phyloP scores from a whole-genome alignment of 2,329 filamentous ascomycete genomes.

The Metarhizium humberi region DNA sequence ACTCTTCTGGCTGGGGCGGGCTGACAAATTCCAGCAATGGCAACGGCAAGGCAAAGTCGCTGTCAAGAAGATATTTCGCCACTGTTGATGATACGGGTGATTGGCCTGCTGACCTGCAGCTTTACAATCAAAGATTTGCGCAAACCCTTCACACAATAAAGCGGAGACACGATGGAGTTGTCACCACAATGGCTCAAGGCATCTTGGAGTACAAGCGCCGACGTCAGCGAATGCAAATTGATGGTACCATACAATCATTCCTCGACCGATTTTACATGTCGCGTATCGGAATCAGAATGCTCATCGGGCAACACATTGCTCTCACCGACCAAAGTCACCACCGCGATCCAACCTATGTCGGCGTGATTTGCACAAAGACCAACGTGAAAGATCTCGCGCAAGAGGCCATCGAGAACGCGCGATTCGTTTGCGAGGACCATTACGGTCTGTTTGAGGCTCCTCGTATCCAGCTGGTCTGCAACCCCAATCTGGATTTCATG shows the following conservation, averaged over 20 bases:
- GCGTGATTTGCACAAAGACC: constrained; percentile 98
- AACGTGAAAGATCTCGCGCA: constrained; percentile 91
- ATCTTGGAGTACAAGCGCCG: constrained; percentile 97
- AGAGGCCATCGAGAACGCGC: constrained; percentile 95
- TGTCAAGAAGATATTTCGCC: constrained; percentile 66
- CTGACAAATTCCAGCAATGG: constrained; percentile 30
- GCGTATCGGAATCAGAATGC: constrained; percentile 96
- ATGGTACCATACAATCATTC: constrained; percentile 94
- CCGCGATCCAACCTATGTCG: constrained; percentile 87
- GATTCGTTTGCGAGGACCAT: constrained; percentile 98
- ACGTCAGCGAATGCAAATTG: constrained; percentile 95
- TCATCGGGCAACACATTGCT: constrained; percentile 97
- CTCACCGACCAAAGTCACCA: constrained; percentile 87
- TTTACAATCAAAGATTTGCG: constrained; percentile 89
- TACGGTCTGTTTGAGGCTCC: constrained; percentile 96
- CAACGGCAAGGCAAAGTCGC: constrained; percentile 40
- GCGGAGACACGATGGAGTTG: constrained; percentile 88
- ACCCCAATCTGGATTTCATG: constrained; percentile 94
- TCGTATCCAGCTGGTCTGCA: constrained; percentile 93
- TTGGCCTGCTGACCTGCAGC: constrained; percentile 89
- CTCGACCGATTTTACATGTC: constrained; percentile 99
- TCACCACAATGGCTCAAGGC: constrained; percentile 95
- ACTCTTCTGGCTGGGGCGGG: constrained; percentile 56
- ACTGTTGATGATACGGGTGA: constrained; percentile 79
- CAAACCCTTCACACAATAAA: constrained; percentile 90